Evolutionary conservation across 2,329 filamentous ascomycete species (phyloP).

Genomic region (Leptographium wingfieldii): DNA sequence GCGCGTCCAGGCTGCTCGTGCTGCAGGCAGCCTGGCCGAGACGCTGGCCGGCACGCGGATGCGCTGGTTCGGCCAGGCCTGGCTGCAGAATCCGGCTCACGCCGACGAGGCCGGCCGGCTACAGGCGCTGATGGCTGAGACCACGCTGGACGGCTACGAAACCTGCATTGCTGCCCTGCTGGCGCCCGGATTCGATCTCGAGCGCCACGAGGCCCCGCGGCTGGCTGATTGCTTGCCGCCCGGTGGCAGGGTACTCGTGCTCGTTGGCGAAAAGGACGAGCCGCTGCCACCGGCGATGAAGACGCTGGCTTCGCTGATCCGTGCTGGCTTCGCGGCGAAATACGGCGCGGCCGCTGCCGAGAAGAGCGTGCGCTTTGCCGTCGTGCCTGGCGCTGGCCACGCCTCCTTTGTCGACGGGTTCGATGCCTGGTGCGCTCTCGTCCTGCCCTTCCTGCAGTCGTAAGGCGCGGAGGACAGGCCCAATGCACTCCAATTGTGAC

Average conservation of each 20-base stretch:
- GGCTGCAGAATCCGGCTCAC: slow-evolving; percentile 19
- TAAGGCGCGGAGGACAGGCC: neutral
- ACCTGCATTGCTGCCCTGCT: slow-evolving; percentile 27
- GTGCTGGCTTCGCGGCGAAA: slow-evolving; percentile 17
- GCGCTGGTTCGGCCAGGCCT: slow-evolving; percentile 20
- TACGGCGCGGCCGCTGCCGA: neutral
- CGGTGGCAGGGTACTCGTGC: slow-evolving; percentile 21
- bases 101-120: slow-evolving; percentile 13
- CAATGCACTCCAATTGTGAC: no score
- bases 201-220: slow-evolving; percentile 16
- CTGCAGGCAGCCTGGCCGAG: slow-evolving; percentile 5
- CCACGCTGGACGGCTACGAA: slow-evolving; percentile 27
- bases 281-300: slow-evolving; percentile 26
- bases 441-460: slow-evolving; percentile 14
- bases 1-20: slow-evolving; percentile 21
- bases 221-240: slow-evolving; percentile 19
- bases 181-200: slow-evolving; percentile 26
- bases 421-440: slow-evolving; percentile 18
- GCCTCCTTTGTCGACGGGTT: slow-evolving; percentile 25
- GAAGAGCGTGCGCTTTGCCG: slow-evolving; percentile 18
- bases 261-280: slow-evolving; percentile 29
- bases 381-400: slow-evolving; percentile 25
- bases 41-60: slow-evolving; percentile 2
- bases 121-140: slow-evolving; percentile 21
- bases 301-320: slow-evolving; percentile 23